Base-by-base conservation (phyloP, 148 eudicot genomes). In the Linanthus parryae region DNA sequence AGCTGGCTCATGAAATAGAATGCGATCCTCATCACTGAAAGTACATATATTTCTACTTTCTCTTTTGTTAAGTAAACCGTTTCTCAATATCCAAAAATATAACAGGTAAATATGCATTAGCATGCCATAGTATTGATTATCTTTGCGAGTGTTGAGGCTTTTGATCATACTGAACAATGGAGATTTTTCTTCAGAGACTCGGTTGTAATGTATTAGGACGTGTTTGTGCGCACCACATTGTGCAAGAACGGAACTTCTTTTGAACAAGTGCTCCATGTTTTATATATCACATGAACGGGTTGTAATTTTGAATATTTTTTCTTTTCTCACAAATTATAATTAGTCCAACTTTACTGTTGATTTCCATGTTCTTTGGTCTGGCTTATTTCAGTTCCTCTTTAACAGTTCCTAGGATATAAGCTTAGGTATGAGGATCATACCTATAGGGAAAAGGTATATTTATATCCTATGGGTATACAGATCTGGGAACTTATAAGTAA, bases 1-100 rank as follows among this genome's bases (percentile, higher is more conserved):
- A 94, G 50, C 53, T 94, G 25, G 99, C 99, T 42, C 72, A 75
- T n/a, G 95, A 88, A 75, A 84, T 94, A 18, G 85, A 92, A 57
- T 73, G 79, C 0, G 88, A 77, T 43, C 85, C 81, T 7, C 66
- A 70, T 62, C 62, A 76, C 19, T 74, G 81, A 65, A 62, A 38
- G 45, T 19, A 24, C 11, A 40, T 9, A 14, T 26, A 9, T 52
- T 2, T 3, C 33, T 47, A 54, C 56, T 61, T 16, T 47, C 36
- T 51, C 19, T 5, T 24, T 8, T 27, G 19, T 22, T 18, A 38
- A 27, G 20, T 8, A 19, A 49, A 20, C 18, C 0, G 6, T 16
- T 21, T 8, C 39, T 16, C 13, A 17, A 30, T n/a, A n/a, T n/a
- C n/a, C 2, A 22, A 24, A 26, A 7, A 43, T 13, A 48, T 14